These are phyloP conservation scores for Kockiozyma suomiensis DNA, from an alignment of 805 yeast species.

Conservation along the genomic window DNA sequence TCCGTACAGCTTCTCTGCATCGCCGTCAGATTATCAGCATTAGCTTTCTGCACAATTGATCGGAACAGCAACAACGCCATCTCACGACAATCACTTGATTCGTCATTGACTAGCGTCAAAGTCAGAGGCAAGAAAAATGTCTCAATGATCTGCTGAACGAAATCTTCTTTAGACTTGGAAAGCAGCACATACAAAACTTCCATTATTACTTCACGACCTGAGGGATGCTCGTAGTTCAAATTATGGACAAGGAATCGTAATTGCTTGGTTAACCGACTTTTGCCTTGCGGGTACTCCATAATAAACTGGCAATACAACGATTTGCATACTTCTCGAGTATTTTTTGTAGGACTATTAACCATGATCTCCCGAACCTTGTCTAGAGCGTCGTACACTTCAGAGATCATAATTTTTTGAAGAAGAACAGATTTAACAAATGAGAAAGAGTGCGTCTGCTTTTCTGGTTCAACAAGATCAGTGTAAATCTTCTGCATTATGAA, in stretches of 20 bases:
- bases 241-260: conserved; percentile 79
- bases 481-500: conserved; percentile 70
- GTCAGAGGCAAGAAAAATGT: conserved; percentile 84
- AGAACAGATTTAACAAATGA: conserved; percentile 79
- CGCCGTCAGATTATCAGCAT: conserved; percentile 38
- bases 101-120: conserved; percentile 75
- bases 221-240: conserved; percentile 77
- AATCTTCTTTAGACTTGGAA: conserved; percentile 61
- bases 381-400: conserved; percentile 89
- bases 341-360: conserved; percentile 85
- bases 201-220: conserved; percentile 88
- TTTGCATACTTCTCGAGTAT: conserved; percentile 82
- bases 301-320: conserved; percentile 80
- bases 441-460: conserved; percentile 84
- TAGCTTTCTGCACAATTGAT: conserved; percentile 56
- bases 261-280: conserved; percentile 79
- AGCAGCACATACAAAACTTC: conserved; percentile 77
- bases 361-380: conserved; percentile 77
- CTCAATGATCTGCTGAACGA: conserved; percentile 55
- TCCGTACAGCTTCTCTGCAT: conserved; percentile 24
- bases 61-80: conserved; percentile 69
- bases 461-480: conserved; percentile 90
- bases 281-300: conserved; percentile 93
- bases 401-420: conserved; percentile 68
- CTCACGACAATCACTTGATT: conserved; percentile 76